Percentiles rank a stretch among this genome's conserved stretches.
phyloP scores from a whole-genome alignment of 1,284 basidiomycete species.

The Puccinia novopanici region DNA sequence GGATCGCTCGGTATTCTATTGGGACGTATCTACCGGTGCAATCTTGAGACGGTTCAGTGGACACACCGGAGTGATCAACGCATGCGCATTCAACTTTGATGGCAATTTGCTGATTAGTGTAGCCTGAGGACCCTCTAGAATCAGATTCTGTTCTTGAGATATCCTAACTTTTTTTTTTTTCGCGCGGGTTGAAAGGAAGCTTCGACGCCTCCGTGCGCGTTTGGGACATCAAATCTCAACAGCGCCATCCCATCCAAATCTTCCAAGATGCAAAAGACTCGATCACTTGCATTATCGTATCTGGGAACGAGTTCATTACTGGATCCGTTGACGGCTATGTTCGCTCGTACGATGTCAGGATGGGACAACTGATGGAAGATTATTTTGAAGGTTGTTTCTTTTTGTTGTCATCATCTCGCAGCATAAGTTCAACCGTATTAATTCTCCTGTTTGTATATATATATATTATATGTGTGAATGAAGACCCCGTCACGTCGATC shows the following conservation, averaged over 20 bases:
- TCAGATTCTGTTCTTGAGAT: neutral
- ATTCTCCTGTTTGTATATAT: neutral
- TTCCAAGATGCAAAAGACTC: constrained; percentile 87
- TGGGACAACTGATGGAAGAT: constrained; percentile 82
- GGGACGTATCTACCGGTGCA: constrained; percentile 87
- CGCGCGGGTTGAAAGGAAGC: constrained; percentile 19
- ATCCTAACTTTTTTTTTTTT: neutral
- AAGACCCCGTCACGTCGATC: constrained; percentile 82
- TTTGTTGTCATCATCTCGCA: too few relatives aligned
- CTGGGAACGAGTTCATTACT: constrained; percentile 69
- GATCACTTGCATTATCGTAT: constrained; percentile 76
- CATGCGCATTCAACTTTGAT: constrained; percentile 84
- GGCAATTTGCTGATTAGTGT: constrained; percentile 79
- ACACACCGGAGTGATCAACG: constrained; percentile 85
- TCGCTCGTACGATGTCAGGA: constrained; percentile 88
- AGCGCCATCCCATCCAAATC: constrained; percentile 81
- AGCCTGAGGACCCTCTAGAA: neutral
- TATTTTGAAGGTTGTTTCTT: constrained; percentile 73
- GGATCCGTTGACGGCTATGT: constrained; percentile 89
- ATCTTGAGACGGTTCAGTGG: constrained; percentile 79
- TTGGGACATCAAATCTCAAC: constrained; percentile 68
- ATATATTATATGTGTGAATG: neutral
- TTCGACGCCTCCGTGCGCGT: constrained; percentile 56
- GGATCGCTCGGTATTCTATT: constrained; percentile 86
- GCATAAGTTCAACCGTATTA: too few relatives aligned